These are phyloP conservation scores for Acer saccharum DNA, from an alignment of 345 rosid genomes.

Conservation along the genomic window DNA sequence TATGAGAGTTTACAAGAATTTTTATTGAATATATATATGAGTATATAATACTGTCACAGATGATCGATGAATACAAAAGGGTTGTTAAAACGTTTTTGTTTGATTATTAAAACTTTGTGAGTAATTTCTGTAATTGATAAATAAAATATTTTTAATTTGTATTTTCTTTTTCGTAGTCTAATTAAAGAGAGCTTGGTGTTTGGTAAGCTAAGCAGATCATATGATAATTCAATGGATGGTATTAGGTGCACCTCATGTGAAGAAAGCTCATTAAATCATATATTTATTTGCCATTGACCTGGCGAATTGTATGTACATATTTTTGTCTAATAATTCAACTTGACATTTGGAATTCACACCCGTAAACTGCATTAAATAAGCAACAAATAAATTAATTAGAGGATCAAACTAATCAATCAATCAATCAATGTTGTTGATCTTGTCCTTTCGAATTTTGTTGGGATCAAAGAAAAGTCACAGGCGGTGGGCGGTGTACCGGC, in stretches of 20 bases:
- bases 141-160: not conserved
- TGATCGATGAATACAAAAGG: not conserved
- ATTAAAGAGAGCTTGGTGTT: not conserved
- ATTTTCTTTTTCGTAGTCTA: not conserved
- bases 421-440: too few relatives aligned
- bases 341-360: slow-evolving; percentile 3
- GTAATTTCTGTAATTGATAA: too few relatives aligned
- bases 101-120: not conserved
- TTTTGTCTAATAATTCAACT: slow-evolving; percentile 1
- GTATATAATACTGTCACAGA: slow-evolving; percentile 1
- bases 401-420: not conserved
- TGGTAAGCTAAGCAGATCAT: slow-evolving; percentile 18
- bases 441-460: not conserved
- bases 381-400: not conserved
- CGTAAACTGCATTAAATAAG: not conserved
- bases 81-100: not conserved
- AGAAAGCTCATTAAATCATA: not conserved
- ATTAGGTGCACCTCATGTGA: slow-evolving; percentile 24
- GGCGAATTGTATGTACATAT: not conserved
- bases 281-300: slow-evolving; percentile 3
- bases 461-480: not conserved
- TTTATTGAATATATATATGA: not conserved
- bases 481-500: not conserved
- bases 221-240: not conserved
- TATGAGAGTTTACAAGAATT: not conserved